Base-by-base conservation (phyloP, 1,284 basidiomycete genomes). In the Ceratobasidium sp. region DNA sequence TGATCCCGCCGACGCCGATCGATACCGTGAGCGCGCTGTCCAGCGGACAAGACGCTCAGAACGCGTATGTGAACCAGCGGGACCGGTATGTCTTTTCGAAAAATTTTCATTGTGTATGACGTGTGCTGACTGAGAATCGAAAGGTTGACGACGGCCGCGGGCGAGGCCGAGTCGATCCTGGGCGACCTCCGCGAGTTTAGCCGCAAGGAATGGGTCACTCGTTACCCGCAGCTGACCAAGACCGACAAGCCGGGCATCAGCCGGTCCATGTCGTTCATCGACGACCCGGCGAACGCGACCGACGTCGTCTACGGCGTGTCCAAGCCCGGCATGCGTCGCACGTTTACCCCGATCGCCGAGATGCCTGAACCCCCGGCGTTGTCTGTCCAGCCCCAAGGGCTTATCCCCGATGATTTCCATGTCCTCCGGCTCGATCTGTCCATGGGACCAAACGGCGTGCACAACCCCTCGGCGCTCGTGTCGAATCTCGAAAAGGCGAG, bases 341-440 rank as follows among this genome's bases (percentile, higher is more conserved):
- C 90, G 0, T 46, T 75, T 12, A 65, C 73, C 1, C 50, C 64
- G 82, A 44, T 83, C 81, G 1, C 80, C 82, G 38, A 83, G 82
- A 9, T 74, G 81, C 46, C 54, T n/a, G 64, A 66, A 10, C 33
- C n/a, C 28, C 62, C 67, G 23, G 62, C 57, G 44, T 66, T 65
- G 17, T 66, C 33, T 15, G 33, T 33, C 33, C 59, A 57, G 54
- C 59, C 38, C 20, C 50, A 56, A 46, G 65, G 64, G 26, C 56
- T 65, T 46, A 86, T 90, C 59, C 80, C 86, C 1, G 89, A 91
- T 80, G 82, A 94, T 79, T 95, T 97, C 85, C 91, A 92, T 77
- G 91, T 99, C 74, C 91, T 99, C 80, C 93, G 94, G 28, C 90
- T 99, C 62, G 97, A 99, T 86, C 91, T 99, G 83, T 96, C 96